phyloP scores from a whole-genome alignment of 208 protist species.

The Phytomonas sp. region DNA sequence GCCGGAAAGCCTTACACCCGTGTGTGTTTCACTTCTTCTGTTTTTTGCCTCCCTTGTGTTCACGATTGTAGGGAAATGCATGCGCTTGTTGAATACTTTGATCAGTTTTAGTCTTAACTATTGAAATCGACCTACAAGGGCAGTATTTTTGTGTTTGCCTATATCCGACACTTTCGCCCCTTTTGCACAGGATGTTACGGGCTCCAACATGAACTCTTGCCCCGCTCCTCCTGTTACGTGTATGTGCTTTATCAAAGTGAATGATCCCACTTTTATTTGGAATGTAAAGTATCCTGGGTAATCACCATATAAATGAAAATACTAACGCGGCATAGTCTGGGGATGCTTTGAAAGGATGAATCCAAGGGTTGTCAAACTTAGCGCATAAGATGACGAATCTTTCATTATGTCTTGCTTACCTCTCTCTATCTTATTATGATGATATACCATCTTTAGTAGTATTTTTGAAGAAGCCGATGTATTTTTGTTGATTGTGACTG shows the following conservation, averaged over 20 bases:
- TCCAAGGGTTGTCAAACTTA: neutral
- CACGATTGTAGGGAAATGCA: neutral
- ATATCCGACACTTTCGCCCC: neutral
- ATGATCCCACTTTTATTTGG: neutral
- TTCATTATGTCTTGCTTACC: neutral
- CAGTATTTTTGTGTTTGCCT: neutral
- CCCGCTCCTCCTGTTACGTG: constrained; percentile 3
- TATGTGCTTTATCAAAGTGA: neutral
- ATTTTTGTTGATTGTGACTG: neutral
- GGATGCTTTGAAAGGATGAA: neutral
- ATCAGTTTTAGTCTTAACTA: neutral
- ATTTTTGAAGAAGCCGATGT: neutral
- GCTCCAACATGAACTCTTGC: neutral
- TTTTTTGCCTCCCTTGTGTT: neutral
- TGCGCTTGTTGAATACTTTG: neutral
- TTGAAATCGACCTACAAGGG: neutral
- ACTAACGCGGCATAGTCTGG: neutral
- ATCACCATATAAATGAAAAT: neutral
- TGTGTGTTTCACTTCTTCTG: neutral
- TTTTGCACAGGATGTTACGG: neutral
- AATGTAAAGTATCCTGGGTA: neutral
- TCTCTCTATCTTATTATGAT: constrained; percentile 5
- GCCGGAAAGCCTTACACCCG: neutral
- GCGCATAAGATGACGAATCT: neutral
- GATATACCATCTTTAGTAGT: neutral